phyloP scores from a whole-genome alignment of 225 moss, liverwort and hornwort genomes.

The Lunularia cruciata region DNA sequence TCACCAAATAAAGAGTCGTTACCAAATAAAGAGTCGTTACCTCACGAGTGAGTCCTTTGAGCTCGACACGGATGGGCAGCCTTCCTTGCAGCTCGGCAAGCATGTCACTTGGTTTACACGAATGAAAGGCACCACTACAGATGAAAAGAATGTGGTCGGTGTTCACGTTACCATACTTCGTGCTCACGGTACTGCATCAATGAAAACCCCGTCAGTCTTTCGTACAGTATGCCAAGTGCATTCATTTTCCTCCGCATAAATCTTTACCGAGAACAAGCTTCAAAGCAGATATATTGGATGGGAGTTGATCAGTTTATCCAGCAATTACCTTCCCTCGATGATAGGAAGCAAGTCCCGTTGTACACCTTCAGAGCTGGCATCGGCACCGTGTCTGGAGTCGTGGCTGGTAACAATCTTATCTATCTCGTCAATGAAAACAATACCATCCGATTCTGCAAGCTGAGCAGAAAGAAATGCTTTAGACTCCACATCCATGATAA shows the following conservation, averaged over 20 bases:
- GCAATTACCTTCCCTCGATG: slow-evolving; percentile 76
- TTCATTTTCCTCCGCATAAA: too few relatives aligned
- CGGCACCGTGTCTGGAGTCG: slow-evolving; percentile 77
- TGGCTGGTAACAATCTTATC: slow-evolving; percentile 89
- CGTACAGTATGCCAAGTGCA: too few relatives aligned
- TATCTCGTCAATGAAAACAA: slow-evolving; percentile 94
- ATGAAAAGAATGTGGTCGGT: slow-evolving; percentile 92
- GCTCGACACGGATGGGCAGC: slow-evolving; percentile 77
- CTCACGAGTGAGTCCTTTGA: slow-evolving; percentile 83
- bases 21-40: slow-evolving; percentile 34
- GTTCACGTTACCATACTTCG: slow-evolving; percentile 89
- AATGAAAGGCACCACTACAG: slow-evolving; percentile 92
- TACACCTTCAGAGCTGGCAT: slow-evolving; percentile 90
- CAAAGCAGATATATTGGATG: not conserved
- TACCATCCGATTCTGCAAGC: slow-evolving; percentile 80
- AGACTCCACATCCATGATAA: not conserved
- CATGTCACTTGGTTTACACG: slow-evolving; percentile 97
- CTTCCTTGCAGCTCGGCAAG: slow-evolving; percentile 89
- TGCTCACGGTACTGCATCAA: slow-evolving; percentile 70
- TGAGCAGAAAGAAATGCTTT: slow-evolving; percentile 24
- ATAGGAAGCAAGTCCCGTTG: slow-evolving; percentile 83
- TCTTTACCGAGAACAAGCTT: not conserved
- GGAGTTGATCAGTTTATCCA: not conserved
- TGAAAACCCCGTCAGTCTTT: slow-evolving; percentile 2
- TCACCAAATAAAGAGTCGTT: too few relatives aligned